Evolutionary conservation across 1,284 basidiomycete species (phyloP).

Genomic region (Heterobasidion parviporum): DNA sequence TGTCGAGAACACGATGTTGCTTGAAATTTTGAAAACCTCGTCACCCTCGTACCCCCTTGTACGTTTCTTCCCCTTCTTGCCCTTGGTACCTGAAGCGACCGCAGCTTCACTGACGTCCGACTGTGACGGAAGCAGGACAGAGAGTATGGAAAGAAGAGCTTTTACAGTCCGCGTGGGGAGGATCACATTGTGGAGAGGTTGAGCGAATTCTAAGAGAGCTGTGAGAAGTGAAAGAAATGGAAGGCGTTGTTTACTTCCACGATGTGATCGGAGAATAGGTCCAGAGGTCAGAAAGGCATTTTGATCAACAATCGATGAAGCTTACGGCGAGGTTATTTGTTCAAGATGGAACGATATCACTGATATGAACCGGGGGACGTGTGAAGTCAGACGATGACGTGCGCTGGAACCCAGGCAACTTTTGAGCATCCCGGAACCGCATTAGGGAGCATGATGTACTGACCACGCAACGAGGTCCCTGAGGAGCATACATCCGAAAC

Average conservation of each 20-base stretch:
- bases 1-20: slow-evolving; percentile 40
- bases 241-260: slow-evolving; percentile 33
- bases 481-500: slow-evolving; percentile 43
- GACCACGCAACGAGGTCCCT: slow-evolving; percentile 42
- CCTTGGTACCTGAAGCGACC: slow-evolving; percentile 2
- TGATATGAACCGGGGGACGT: slow-evolving; percentile 38
- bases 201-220: slow-evolving; percentile 35
- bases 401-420: slow-evolving; percentile 26
- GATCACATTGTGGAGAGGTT: slow-evolving; percentile 38
- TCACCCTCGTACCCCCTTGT: slow-evolving; percentile 80
- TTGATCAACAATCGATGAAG: slow-evolving; percentile 9
- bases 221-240: slow-evolving; percentile 36
- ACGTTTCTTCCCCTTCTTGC: slow-evolving; percentile 44
- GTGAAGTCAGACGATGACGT: slow-evolving; percentile 42
- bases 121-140: slow-evolving; percentile 38
- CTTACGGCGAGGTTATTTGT: slow-evolving; percentile 41
- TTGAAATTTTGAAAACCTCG: slow-evolving; percentile 57
- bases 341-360: slow-evolving; percentile 56
- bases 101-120: slow-evolving; percentile 20
- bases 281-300: not conserved
- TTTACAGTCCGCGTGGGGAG: slow-evolving; percentile 48
- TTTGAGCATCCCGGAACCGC: not conserved
- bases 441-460: slow-evolving; percentile 10
- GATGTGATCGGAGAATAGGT: not conserved
- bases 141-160: slow-evolving; percentile 42